A percentile compares a stretch with the other conserved stretches of the same genome.
Conservation (phyloP, 257 asterid genomes). For the Solanum piurae region DNA sequence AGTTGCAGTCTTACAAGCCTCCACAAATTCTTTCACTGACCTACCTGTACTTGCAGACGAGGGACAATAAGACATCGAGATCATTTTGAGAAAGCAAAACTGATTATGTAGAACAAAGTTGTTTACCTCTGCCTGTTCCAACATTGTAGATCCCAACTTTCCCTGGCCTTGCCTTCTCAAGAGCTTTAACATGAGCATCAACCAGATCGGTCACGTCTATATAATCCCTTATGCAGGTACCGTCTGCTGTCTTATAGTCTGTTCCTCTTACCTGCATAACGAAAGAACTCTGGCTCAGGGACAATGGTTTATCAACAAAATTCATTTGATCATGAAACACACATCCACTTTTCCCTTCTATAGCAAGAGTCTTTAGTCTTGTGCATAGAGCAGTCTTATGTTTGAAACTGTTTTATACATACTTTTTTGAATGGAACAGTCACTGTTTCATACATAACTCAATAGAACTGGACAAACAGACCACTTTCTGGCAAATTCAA, state of each 20-base stretch:
- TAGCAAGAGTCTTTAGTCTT: background rate
- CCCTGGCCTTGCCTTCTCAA: conserved; percentile 57
- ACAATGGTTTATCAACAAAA: background rate
- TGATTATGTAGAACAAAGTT: background rate
- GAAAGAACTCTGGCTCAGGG: background rate
- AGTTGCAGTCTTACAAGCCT: conserved; percentile 83
- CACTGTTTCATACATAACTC: background rate
- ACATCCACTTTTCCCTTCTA: background rate
- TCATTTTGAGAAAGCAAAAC: background rate
- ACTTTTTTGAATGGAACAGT: background rate
- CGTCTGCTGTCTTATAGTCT: conserved; percentile 66
- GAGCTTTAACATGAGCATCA: conserved; percentile 90
- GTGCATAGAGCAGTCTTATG: background rate
- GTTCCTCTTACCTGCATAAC: conserved; percentile 65
- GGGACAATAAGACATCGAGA: background rate
- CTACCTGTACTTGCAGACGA: conserved; percentile 17
- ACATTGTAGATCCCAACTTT: conserved; percentile 80
- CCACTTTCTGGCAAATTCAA: background rate
- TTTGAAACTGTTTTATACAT: background rate
- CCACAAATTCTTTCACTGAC: conserved; percentile 91
- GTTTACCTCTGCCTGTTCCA: conserved; percentile 62
- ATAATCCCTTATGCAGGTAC: conserved; percentile 78
- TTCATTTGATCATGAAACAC: background rate
- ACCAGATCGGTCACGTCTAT: conserved; percentile 83
- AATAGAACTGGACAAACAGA: background rate